A percentile compares a stretch with the other conserved stretches of the same genome.
phyloP scores from a whole-genome alignment of 805 yeast species.

The Candida vartiovaarae region DNA sequence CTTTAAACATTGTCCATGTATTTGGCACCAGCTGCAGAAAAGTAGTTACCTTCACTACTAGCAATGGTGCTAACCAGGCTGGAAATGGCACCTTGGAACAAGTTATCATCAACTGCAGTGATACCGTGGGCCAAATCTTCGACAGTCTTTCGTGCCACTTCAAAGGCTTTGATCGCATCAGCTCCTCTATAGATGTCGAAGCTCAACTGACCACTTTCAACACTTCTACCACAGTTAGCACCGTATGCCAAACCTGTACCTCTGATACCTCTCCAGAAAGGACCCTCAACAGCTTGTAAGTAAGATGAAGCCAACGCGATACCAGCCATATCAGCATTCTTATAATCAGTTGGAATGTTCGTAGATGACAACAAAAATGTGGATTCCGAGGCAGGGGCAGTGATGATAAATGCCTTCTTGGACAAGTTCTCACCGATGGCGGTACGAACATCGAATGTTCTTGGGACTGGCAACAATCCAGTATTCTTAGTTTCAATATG shows the following conservation, averaged over 20 bases:
- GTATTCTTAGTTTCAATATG: not conserved
- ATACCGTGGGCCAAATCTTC: conserved; percentile 50
- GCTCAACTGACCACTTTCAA: conserved; percentile 61
- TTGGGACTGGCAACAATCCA: conserved; percentile 37
- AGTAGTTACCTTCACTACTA: conserved; percentile 53
- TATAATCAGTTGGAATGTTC: conserved; percentile 47
- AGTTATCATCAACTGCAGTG: conserved; percentile 45
- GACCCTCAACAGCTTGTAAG: conserved; percentile 87
- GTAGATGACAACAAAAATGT: conserved; percentile 59
- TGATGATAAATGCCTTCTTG: conserved; percentile 50
- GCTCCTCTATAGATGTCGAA: conserved; percentile 77
- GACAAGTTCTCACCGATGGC: conserved; percentile 46
- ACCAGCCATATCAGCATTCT: conserved; percentile 56
- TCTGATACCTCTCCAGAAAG: conserved; percentile 92
- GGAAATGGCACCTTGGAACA: conserved; percentile 68
- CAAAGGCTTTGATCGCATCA: conserved; percentile 59
- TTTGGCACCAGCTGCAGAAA: conserved; percentile 58
- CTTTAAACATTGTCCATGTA: conserved; percentile 60
- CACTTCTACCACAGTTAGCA: conserved; percentile 49
- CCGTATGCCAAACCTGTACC: conserved; percentile 95
- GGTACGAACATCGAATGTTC: conserved; percentile 47
- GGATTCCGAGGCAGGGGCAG: conserved; percentile 82
- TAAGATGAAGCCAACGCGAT: conserved; percentile 69
- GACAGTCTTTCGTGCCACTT: conserved; percentile 60
- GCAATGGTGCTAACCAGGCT: conserved; percentile 70